A percentile compares a stretch with the other conserved stretches of the same genome.
Evolutionary conservation across 257 asterid species (phyloP).

Genomic region (Ilex aquifolium): DNA sequence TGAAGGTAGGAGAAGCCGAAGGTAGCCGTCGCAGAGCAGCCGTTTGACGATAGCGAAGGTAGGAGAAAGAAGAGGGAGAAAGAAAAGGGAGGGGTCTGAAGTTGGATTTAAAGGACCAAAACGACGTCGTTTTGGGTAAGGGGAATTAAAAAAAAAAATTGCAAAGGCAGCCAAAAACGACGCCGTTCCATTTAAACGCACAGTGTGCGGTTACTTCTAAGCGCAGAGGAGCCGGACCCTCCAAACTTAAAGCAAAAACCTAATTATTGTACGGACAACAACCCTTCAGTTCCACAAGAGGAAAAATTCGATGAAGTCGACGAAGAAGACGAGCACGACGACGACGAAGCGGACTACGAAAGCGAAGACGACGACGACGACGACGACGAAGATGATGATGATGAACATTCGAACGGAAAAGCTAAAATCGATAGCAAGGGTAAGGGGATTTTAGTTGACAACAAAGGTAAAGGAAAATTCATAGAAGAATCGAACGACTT

Average conservation of each 20-base stretch:
- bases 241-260: conserved; percentile 29
- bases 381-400: conserved; percentile 12
- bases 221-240: too few species aligned
- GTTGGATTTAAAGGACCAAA: too few species aligned
- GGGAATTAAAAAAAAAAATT: too few species aligned
- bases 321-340: conserved; percentile 1
- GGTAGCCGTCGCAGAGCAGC: too few species aligned
- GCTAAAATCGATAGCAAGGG: conserved; percentile 25
- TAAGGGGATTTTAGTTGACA: conserved; percentile 30
- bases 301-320: conserved; percentile 1
- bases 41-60: too few species aligned
- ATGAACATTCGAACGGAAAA: conserved; percentile 17
- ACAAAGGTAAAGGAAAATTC: conserved; percentile 40
- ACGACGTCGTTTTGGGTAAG: too few species aligned
- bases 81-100: too few species aligned
- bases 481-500: conserved; percentile 19
- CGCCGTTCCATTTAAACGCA: too few species aligned
- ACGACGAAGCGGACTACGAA: conserved; percentile 16
- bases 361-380: conserved; percentile 11
- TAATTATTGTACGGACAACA: conserved; percentile 1
- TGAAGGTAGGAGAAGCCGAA: too few species aligned
- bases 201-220: too few species aligned
- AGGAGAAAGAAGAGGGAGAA: too few species aligned
- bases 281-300: background rate
- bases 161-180: too few species aligned